Evolutionary conservation across 805 yeast species (phyloP).

Genomic region (Torulaspora indica): DNA sequence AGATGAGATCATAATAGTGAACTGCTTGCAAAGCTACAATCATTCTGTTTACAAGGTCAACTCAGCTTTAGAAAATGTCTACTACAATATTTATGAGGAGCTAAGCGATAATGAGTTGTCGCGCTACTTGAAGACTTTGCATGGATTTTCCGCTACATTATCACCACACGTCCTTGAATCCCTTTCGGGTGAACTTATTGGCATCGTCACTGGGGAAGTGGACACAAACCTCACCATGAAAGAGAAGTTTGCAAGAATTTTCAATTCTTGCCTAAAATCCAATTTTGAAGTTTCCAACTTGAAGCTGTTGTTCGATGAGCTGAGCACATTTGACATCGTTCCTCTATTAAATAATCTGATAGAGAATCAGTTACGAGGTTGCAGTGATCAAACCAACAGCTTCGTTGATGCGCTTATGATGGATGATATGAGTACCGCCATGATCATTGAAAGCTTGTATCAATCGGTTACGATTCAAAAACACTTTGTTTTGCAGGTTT

Average conservation of each 20-base stretch:
- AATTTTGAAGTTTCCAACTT: slow-evolving; percentile 40
- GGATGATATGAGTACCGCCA: slow-evolving; percentile 23
- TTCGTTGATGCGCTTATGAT: slow-evolving; percentile 26
- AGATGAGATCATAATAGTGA: slow-evolving; percentile 29
- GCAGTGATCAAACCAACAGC: slow-evolving; percentile 5
- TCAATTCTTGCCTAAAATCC: slow-evolving; percentile 40
- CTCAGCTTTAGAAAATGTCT: slow-evolving; percentile 30
- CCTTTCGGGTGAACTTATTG: slow-evolving; percentile 37
- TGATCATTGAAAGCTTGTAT: slow-evolving; percentile 29
- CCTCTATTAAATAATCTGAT: slow-evolving; percentile 39
- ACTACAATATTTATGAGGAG: slow-evolving; percentile 22
- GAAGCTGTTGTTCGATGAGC: slow-evolving; percentile 38
- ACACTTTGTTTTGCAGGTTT: slow-evolving; percentile 33
- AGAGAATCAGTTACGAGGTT: slow-evolving; percentile 23
- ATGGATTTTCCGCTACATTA: slow-evolving; percentile 41
- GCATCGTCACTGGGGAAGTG: slow-evolving; percentile 36
- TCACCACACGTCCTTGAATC: slow-evolving; percentile 36
- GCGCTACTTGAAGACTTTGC: slow-evolving; percentile 33
- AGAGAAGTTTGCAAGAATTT: slow-evolving; percentile 35
- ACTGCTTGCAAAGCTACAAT: slow-evolving; percentile 32
- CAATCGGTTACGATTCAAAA: slow-evolving; percentile 32
- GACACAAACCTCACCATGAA: slow-evolving; percentile 35
- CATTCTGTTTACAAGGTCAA: slow-evolving; percentile 31
- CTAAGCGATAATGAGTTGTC: slow-evolving; percentile 29
- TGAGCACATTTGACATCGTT: slow-evolving; percentile 39